Evolutionary conservation across 2,329 filamentous ascomycete genomes (phyloP).

Genomic region (Penicillium nordicum): DNA sequence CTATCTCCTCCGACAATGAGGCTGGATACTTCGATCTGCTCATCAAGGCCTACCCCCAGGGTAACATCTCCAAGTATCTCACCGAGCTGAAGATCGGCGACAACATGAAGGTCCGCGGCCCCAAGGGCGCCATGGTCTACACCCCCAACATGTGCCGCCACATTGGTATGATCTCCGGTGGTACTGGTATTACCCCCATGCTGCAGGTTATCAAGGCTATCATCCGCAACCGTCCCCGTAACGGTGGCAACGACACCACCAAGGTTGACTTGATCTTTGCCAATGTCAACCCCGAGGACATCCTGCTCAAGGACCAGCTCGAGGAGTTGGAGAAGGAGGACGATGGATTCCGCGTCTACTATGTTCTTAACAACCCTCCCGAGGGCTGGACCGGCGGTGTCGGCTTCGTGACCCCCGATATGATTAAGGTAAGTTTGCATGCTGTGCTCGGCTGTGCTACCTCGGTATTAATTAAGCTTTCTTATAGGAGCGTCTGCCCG

Average conservation of each 20-base stretch:
- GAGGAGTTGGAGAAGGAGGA: slow-evolving; percentile 76
- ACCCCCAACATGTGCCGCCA: slow-evolving; percentile 92
- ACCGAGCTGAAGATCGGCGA: slow-evolving; percentile 78
- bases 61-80: slow-evolving; percentile 95
- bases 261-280: slow-evolving; percentile 94
- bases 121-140: slow-evolving; percentile 98
- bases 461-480: slow-evolving; percentile 2
- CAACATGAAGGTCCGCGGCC: slow-evolving; percentile 84
- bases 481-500: slow-evolving; percentile 59
- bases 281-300: slow-evolving; percentile 90
- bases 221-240: slow-evolving; percentile 65
- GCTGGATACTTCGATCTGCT: slow-evolving; percentile 92
- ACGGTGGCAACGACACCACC: slow-evolving; percentile 72
- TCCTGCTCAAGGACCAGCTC: slow-evolving; percentile 87
- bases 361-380: slow-evolving; percentile 94
- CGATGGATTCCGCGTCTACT: slow-evolving; percentile 79
- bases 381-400: slow-evolving; percentile 88
- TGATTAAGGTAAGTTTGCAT: slow-evolving; percentile 70
- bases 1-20: slow-evolving; percentile 83
- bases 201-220: slow-evolving; percentile 92
- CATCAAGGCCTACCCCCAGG: slow-evolving; percentile 96
- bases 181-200: slow-evolving; percentile 98
- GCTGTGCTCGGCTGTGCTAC: neutral
- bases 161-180: slow-evolving; percentile 97
- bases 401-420: slow-evolving; percentile 91